Evolutionary conservation across 192 early-diverging fungal genomes (phyloP).

Genomic region (Mortierella alpina): DNA sequence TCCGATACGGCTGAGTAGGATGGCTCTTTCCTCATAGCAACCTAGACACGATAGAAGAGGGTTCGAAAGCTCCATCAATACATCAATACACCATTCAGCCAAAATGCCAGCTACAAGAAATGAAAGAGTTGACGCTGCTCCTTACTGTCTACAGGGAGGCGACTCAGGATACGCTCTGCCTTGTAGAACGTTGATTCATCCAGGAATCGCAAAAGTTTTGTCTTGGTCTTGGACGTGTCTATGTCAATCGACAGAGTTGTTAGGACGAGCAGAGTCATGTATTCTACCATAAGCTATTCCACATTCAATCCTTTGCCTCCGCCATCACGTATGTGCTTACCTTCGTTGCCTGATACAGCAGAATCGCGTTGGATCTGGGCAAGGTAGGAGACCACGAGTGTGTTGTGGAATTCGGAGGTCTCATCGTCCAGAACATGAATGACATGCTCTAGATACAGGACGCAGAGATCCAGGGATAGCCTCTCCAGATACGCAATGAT

Average conservation of each 20-base stretch:
- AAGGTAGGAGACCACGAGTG: constrained; percentile 83
- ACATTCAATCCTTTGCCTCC: too few relatives aligned
- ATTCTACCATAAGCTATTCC: too few relatives aligned
- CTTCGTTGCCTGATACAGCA: constrained; percentile 15
- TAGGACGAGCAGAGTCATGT: background rate
- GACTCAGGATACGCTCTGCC: constrained; percentile 78
- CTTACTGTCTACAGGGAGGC: constrained; percentile 78
- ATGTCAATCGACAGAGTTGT: constrained; percentile 10
- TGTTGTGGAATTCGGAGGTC: constrained; percentile 81
- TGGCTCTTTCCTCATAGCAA: constrained; percentile 84
- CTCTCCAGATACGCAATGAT: constrained; percentile 77
- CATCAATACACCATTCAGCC: background rate
- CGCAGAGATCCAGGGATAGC: constrained; percentile 71
- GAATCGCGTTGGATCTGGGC: constrained; percentile 65
- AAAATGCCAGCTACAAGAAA: background rate
- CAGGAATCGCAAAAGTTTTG: constrained; percentile 75
- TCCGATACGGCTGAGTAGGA: constrained; percentile 83
- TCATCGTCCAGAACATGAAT: constrained; percentile 76
- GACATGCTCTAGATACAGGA: constrained; percentile 85
- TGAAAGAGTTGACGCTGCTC: background rate
- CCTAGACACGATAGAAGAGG: constrained; percentile 44
- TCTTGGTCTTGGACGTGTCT: constrained; percentile 31
- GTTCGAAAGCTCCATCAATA: background rate
- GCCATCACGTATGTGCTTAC: background rate
- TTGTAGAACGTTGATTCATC: constrained; percentile 76